These are phyloP conservation scores for Erythrobasidium hasegawianum DNA, from an alignment of 1,284 basidiomycete species.

Conservation along the genomic window DNA sequence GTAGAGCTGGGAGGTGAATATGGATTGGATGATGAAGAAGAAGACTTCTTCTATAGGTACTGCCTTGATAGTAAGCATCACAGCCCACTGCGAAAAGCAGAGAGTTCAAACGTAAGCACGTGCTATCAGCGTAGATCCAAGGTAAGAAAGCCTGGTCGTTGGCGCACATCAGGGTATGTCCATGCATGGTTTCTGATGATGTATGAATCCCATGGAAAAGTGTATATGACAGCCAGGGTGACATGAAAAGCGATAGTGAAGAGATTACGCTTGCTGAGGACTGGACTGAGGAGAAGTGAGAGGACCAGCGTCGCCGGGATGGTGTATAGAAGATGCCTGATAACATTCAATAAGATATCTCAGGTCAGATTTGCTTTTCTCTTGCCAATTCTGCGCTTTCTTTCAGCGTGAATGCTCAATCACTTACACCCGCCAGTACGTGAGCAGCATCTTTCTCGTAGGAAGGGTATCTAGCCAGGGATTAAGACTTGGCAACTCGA, in stretches of 20 bases:
- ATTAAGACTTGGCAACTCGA: no score
- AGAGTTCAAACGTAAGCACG: background rate
- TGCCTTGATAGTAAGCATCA: constrained; percentile 18
- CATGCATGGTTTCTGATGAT: constrained; percentile 35
- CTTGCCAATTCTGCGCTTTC: background rate
- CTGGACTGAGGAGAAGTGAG: constrained; percentile 26
- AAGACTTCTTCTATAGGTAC: constrained; percentile 47
- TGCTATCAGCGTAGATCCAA: background rate
- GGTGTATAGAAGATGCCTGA: constrained; percentile 33
- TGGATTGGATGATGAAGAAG: constrained; percentile 48
- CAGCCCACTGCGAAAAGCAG: constrained; percentile 21
- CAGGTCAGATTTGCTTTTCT: no score
- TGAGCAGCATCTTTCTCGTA: constrained; percentile 32
- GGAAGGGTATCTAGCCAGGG: no score
- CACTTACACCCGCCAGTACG: constrained; percentile 36
- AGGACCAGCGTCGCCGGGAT: constrained; percentile 23
- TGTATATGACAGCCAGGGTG: constrained; percentile 21
- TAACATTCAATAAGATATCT: no score
- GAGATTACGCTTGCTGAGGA: constrained; percentile 28
- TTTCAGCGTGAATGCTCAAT: background rate
- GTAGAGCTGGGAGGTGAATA: constrained; percentile 45
- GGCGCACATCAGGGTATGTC: constrained; percentile 22
- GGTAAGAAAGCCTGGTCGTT: background rate
- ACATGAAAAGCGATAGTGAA: constrained; percentile 34
- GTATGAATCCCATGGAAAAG: constrained; percentile 36